These are phyloP conservation scores for Rubroshorea leprosula DNA, from an alignment of 345 rosid species.

Conservation along the genomic window DNA sequence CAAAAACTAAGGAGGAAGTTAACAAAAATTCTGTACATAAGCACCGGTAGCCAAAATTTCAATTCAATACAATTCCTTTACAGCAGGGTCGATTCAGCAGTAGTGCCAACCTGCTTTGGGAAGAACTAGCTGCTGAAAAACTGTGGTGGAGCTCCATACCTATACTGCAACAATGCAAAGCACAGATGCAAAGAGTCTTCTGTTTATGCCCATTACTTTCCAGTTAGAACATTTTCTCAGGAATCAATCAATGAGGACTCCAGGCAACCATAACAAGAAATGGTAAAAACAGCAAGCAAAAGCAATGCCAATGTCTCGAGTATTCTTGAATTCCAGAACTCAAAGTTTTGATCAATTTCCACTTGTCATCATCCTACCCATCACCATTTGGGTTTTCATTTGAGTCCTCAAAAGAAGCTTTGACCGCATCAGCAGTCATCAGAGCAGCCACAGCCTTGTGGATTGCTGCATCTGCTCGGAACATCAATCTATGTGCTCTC, in stretches of 20 bases:
- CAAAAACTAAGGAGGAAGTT: constrained; percentile 14
- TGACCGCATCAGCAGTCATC: constrained; percentile 82
- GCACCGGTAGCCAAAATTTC: constrained; percentile 36
- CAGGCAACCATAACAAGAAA: constrained; percentile 4
- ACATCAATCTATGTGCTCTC: constrained; percentile 66
- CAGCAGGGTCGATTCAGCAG: constrained; percentile 24
- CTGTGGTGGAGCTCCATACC: constrained; percentile 14
- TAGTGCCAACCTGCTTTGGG: constrained; percentile 25
- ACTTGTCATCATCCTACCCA: too few species aligned
- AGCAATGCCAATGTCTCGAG: constrained; percentile 4
- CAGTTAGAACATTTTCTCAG: constrained; percentile 6
- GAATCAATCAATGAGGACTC: constrained; percentile 1
- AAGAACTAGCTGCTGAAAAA: constrained; percentile 13
- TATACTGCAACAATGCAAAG: constrained; percentile 21
- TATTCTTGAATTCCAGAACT: background rate
- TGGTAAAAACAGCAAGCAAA: constrained; percentile 22
- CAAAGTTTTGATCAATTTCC: background rate
- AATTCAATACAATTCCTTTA: constrained; percentile 29
- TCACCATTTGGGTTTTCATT: constrained; percentile 25
- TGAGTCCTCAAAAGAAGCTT: constrained; percentile 38
- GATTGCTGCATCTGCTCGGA: constrained; percentile 75
- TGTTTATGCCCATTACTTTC: constrained; percentile 6
- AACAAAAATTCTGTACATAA: constrained; percentile 34
- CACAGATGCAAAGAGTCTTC: constrained; percentile 18
- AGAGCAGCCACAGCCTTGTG: constrained; percentile 89